These are phyloP conservation scores for Sugiyamaella japonica DNA, from an alignment of 1,139 yeast genomes.

Conservation along the genomic window DNA sequence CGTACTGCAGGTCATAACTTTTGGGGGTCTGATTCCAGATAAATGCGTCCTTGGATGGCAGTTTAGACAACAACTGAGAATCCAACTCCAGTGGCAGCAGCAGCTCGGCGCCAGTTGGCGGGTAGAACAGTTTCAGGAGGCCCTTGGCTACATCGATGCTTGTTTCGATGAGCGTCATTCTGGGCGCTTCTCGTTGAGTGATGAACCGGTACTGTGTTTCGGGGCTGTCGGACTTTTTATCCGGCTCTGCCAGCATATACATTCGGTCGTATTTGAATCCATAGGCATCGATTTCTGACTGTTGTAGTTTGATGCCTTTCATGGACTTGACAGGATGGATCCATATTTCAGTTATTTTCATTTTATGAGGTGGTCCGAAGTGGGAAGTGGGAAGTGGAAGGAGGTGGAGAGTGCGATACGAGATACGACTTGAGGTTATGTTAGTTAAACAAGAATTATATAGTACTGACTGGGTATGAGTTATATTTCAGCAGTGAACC, in stretches of 20 bases:
- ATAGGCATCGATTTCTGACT: conserved; percentile 37
- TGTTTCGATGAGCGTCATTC: conserved; percentile 39
- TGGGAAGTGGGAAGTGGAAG: too few relatives aligned
- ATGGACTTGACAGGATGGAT: conserved; percentile 48
- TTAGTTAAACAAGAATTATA: too few relatives aligned
- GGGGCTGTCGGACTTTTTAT: conserved; percentile 22
- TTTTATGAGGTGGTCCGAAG: neutral
- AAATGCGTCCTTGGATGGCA: conserved; percentile 18
- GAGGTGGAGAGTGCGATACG: too few relatives aligned
- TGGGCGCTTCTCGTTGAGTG: conserved; percentile 42
- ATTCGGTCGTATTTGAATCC: conserved; percentile 49
- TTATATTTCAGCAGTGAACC: too few relatives aligned
- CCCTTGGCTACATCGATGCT: conserved; percentile 33
- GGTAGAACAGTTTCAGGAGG: conserved; percentile 37
- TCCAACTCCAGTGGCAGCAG: conserved; percentile 35
- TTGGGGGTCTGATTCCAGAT: conserved; percentile 27
- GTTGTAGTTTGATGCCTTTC: conserved; percentile 40
- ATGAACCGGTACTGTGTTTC: conserved; percentile 34
- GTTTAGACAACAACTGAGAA: neutral
- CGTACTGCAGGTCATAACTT: conserved; percentile 21
- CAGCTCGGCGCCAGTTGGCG: conserved; percentile 23
- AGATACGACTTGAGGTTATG: too few relatives aligned
- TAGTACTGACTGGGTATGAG: too few relatives aligned
- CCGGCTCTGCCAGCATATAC: conserved; percentile 42
- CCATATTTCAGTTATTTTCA: conserved; percentile 32